Conservation (phyloP, 1,284 basidiomycete species). For the Leccinum subspadiceum region DNA sequence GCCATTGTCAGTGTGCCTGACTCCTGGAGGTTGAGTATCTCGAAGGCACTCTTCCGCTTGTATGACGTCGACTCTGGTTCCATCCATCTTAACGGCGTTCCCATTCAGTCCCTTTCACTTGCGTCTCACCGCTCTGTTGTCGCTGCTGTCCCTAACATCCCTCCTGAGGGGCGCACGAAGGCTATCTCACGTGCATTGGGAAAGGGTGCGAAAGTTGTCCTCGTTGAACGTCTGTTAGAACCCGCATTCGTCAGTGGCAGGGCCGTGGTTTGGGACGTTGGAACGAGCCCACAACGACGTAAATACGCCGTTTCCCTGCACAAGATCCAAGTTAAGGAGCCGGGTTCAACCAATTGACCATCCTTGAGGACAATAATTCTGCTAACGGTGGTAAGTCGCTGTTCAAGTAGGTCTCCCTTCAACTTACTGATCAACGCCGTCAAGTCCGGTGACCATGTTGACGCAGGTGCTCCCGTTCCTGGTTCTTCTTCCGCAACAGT, state of each 20-base stretch:
- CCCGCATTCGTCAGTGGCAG: slow-evolving; percentile 60
- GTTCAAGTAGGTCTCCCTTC: slow-evolving; percentile 39
- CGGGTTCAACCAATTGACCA: too few relatives aligned
- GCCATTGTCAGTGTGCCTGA: slow-evolving; percentile 84
- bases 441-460: too few relatives aligned
- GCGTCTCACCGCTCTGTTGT: slow-evolving; percentile 75
- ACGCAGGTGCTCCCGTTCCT: too few relatives aligned
- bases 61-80: slow-evolving; percentile 80
- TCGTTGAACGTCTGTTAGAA: slow-evolving; percentile 79
- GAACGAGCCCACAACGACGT: slow-evolving; percentile 80
- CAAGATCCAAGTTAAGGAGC: slow-evolving; percentile 48
- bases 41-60: slow-evolving; percentile 85
- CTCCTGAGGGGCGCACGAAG: slow-evolving; percentile 84
- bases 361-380: too few relatives aligned
- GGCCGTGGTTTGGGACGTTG: slow-evolving; percentile 78
- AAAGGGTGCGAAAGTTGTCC: slow-evolving; percentile 81
- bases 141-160: slow-evolving; percentile 79
- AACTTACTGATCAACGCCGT: too few relatives aligned
- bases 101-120: slow-evolving; percentile 85
- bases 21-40: slow-evolving; percentile 78
- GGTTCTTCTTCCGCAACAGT: slow-evolving; percentile 12
- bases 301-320: slow-evolving; percentile 68
- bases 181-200: slow-evolving; percentile 84
- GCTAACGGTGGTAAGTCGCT: too few relatives aligned
- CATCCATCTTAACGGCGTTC: slow-evolving; percentile 79